Evolutionary conservation across 345 rosid species (phyloP), one percentile per base, ranked within the genome.

Genomic region (Gossypium herbaceum): DNA sequence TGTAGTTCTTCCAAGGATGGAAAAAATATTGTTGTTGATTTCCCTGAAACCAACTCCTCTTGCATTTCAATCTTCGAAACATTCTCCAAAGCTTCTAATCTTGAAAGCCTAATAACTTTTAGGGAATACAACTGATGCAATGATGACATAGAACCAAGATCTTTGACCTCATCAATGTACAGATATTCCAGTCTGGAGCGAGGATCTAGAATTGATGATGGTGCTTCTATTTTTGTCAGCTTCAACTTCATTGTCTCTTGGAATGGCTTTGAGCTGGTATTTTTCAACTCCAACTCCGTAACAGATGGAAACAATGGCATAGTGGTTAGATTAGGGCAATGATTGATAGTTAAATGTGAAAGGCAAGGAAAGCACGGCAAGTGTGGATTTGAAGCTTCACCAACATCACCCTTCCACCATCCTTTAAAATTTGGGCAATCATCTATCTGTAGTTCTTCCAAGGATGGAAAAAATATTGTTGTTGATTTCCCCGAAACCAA

Each of bases 271-370:
- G 10, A 61, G 43, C 44, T 61, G 12, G 25, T 56, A 2, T 19
- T 19, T 2, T 3, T 8, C 60, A 56, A 56, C 9, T 19, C 9
- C 60, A 56, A 13, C 6, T 1, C 0, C 4, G 0, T 0, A 7
- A 64, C 13, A 0, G 13, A 34, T 8, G 50, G 68, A 9, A 64
- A 64, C 68, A 17, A 0, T 4, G 68, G 68, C 50, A 64, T 39
- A n/a, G 69, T 17, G 25, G 9, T 64, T n/a, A 64, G 27, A 10
- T 64, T 41, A 41, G 50, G 50, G 7, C 50, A 41, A 1, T 4
- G 0, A 0, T 0, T 0, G 0, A 64, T 64, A 1, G 0, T 0
- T 39, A 63, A 63, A 1, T 0, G 0, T 9, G 48, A 41, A 63
- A 63, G 68, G 11, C 44, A 6, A 61, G 66, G 66, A 61, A 27